Percentiles rank a stretch among this genome's conserved stretches.
Evolutionary conservation across 768 basidiomycete species (phyloP).

Genomic region (Suillus subluteus): DNA sequence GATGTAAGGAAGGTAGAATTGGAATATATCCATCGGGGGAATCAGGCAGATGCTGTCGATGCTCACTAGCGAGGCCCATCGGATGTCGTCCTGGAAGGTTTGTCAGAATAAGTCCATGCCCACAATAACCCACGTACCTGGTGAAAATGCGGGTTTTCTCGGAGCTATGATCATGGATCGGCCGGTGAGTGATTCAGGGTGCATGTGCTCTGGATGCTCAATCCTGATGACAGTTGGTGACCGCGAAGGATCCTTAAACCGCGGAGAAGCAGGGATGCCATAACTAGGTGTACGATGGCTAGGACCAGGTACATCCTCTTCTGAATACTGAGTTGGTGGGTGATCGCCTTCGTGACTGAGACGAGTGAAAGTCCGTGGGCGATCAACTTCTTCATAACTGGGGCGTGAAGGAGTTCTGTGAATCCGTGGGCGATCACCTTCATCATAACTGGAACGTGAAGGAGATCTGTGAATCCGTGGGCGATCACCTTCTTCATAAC

Average conservation of each 20-base stretch:
- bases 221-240: conserved; percentile 38
- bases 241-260: conserved; percentile 15
- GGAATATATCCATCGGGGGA: conserved; percentile 18
- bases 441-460: no score
- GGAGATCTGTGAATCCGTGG: no score
- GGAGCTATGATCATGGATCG: conserved; percentile 9
- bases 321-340: no score
- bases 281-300: no score
- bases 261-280: conserved; percentile 9
- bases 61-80: not conserved
- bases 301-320: no score
- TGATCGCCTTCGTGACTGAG: no score
- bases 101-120: not conserved
- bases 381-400: no score
- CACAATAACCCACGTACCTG: conserved; percentile 20
- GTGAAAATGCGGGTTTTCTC: conserved; percentile 3
- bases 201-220: conserved; percentile 16
- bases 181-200: not conserved
- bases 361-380: no score
- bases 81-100: conserved; percentile 16
- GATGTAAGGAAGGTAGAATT: not conserved
- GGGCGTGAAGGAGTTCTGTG: no score
- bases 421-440: no score
- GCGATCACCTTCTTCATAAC: no score
- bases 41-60: conserved; percentile 12